Evolutionary conservation across 495 filamentous ascomycete genomes (phyloP).

Genomic region (Glonium stellatum): DNA sequence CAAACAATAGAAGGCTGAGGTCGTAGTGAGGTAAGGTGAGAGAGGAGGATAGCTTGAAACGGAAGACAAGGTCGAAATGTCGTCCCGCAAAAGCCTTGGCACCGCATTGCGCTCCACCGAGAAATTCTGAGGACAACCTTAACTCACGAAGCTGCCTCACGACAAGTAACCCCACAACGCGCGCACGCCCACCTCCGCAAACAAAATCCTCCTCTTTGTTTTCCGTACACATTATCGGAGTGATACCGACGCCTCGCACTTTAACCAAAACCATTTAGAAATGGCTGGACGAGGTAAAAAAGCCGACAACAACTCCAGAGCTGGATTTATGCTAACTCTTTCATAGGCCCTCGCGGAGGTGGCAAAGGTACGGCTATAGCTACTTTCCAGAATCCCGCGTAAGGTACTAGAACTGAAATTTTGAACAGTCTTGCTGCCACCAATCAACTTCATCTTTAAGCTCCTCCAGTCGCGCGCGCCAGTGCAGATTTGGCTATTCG

Average conservation of each 20-base stretch:
- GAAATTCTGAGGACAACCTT: neutral
- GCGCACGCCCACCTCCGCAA: too few species aligned
- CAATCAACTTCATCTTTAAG: conserved; percentile 98
- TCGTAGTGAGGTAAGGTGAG: neutral
- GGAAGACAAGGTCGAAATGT: conserved; percentile 1
- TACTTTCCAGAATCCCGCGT: neutral
- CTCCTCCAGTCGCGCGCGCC: conserved; percentile 80
- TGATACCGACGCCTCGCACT: too few species aligned
- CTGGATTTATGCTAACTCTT: neutral
- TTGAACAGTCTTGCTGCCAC: conserved; percentile 89
- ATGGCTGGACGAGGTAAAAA: too few species aligned
- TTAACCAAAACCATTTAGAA: too few species aligned
- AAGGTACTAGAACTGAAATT: conserved; percentile 4
- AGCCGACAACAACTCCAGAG: neutral
- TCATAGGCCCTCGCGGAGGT: conserved; percentile 23
- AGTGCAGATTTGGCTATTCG: conserved; percentile 93
- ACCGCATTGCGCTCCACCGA: neutral
- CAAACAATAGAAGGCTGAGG: neutral
- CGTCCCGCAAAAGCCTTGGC: conserved; percentile 2
- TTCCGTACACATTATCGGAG: too few species aligned
- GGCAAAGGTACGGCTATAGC: neutral
- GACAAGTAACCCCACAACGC: neutral
- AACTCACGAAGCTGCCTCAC: neutral
- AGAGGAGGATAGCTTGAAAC: neutral
- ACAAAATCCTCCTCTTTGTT: too few species aligned